Percentiles rank a stretch among this genome's conserved stretches.
Conservation (phyloP, 2,329 filamentous ascomycete genomes). For the Ascochyta viciae-villosae region DNA sequence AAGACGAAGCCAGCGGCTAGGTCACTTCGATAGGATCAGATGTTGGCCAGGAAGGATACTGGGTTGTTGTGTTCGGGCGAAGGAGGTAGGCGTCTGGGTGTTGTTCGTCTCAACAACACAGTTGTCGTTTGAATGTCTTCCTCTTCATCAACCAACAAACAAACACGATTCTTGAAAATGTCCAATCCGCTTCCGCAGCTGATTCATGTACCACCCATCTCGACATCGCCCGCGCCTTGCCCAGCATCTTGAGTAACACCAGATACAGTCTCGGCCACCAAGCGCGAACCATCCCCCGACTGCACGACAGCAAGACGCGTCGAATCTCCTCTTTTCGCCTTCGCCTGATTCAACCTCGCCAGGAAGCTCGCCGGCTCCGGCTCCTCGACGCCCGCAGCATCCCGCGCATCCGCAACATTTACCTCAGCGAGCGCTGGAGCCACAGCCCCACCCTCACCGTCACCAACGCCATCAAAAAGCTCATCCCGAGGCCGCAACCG, state of each 20-base stretch:
- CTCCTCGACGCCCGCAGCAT: slow-evolving; percentile 5
- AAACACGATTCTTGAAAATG: background rate
- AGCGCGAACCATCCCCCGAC: background rate
- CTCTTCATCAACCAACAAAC: background rate
- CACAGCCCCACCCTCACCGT: background rate
- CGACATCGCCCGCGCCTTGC: background rate
- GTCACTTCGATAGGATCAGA: background rate
- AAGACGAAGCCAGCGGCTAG: background rate
- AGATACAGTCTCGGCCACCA: background rate
- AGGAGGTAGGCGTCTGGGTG: background rate
- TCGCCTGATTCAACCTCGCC: slow-evolving; percentile 50
- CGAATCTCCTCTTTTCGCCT: slow-evolving; percentile 51
- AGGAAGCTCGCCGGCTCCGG: slow-evolving; percentile 49
- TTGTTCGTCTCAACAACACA: too few relatives aligned
- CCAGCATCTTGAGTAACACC: background rate
- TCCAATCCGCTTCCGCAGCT: background rate
- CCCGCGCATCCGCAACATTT: background rate
- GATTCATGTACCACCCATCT: slow-evolving; percentile 9
- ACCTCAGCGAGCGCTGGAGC: background rate
- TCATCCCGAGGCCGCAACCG: slow-evolving; percentile 56
- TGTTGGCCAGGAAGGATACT: background rate
- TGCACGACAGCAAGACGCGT: slow-evolving; percentile 25
- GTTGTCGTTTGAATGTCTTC: background rate
- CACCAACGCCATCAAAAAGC: slow-evolving; percentile 26
- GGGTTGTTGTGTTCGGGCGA: background rate